Evolutionary conservation across 2,329 filamentous ascomycete species (phyloP).

Genomic region (Sclerotinia trifoliorum): DNA sequence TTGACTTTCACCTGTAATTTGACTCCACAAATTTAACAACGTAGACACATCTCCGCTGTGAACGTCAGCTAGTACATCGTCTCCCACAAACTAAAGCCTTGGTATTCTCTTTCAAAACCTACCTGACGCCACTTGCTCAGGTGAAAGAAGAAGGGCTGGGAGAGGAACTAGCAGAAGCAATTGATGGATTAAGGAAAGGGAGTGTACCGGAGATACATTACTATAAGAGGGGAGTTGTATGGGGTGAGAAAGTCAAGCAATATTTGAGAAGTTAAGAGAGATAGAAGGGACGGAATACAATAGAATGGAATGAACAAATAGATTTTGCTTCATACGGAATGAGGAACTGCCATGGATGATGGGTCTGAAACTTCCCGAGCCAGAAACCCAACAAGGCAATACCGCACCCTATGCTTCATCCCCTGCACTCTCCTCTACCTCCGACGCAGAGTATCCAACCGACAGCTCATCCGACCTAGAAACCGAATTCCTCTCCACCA

Average conservation of each 20-base stretch:
- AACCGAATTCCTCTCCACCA: not conserved
- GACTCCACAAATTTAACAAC: not conserved
- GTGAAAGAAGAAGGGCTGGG: slow-evolving; percentile 57
- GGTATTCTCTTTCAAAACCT: slow-evolving; percentile 63
- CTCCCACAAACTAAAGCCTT: slow-evolving; percentile 53
- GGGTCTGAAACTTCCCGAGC: not conserved
- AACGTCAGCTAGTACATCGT: slow-evolving; percentile 61
- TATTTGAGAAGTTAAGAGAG: slow-evolving; percentile 31
- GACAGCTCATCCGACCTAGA: not conserved
- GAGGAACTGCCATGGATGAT: not conserved
- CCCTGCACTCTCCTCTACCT: not conserved
- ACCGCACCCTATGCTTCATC: not conserved
- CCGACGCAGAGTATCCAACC: not conserved
- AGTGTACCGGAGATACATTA: slow-evolving; percentile 56
- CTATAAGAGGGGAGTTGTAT: slow-evolving; percentile 52
- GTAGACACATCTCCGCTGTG: slow-evolving; percentile 51
- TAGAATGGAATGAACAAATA: not conserved
- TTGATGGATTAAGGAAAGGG: slow-evolving; percentile 57
- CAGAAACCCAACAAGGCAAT: not conserved
- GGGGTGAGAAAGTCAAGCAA: slow-evolving; percentile 37
- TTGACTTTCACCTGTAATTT: not conserved
- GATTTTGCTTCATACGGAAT: not conserved
- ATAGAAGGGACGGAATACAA: not conserved
- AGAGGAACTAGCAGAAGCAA: slow-evolving; percentile 53
- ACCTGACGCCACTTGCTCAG: slow-evolving; percentile 54